Percentiles rank a stretch among this genome's conserved stretches.
Evolutionary conservation across 2,329 filamentous ascomycete species (phyloP).

Genomic region (Lachnellula suecica): DNA sequence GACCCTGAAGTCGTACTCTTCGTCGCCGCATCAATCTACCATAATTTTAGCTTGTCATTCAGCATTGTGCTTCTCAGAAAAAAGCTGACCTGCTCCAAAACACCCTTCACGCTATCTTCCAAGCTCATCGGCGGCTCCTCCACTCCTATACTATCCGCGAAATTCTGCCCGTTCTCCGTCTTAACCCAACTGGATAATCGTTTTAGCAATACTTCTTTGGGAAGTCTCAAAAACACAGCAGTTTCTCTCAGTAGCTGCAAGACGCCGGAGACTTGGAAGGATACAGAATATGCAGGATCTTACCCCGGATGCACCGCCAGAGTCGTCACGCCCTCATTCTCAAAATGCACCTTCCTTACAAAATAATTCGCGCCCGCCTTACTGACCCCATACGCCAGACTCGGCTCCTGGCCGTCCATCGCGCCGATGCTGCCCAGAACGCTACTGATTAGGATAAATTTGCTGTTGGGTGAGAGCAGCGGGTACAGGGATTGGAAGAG

Average conservation of each 20-base stretch:
- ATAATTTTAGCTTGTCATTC: background rate
- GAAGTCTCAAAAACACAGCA: background rate
- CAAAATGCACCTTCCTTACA: slow-evolving; percentile 37
- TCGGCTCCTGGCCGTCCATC: slow-evolving; percentile 15
- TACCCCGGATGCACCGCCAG: slow-evolving; percentile 33
- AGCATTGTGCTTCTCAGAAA: background rate
- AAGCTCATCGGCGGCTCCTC: slow-evolving; percentile 35
- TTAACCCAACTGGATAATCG: slow-evolving; percentile 33
- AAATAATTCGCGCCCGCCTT: slow-evolving; percentile 41
- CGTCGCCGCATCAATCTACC: slow-evolving; percentile 38
- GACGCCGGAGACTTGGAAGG: background rate
- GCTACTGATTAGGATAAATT: slow-evolving; percentile 38
- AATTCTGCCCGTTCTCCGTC: slow-evolving; percentile 41
- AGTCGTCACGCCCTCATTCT: slow-evolving; percentile 35
- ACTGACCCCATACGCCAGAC: slow-evolving; percentile 41
- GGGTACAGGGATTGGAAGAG: slow-evolving; percentile 44
- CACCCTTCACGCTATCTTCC: slow-evolving; percentile 35
- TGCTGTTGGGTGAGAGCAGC: slow-evolving; percentile 35
- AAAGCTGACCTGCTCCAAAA: slow-evolving; percentile 30
- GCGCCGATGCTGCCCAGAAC: slow-evolving; percentile 24
- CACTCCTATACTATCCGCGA: slow-evolving; percentile 33
- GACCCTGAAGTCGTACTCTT: slow-evolving; percentile 27
- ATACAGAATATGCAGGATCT: background rate
- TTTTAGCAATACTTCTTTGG: background rate
- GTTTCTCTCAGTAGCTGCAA: background rate